phyloP scores from a whole-genome alignment of 768 basidiomycete species.

The Termitomyces eurrhizus region DNA sequence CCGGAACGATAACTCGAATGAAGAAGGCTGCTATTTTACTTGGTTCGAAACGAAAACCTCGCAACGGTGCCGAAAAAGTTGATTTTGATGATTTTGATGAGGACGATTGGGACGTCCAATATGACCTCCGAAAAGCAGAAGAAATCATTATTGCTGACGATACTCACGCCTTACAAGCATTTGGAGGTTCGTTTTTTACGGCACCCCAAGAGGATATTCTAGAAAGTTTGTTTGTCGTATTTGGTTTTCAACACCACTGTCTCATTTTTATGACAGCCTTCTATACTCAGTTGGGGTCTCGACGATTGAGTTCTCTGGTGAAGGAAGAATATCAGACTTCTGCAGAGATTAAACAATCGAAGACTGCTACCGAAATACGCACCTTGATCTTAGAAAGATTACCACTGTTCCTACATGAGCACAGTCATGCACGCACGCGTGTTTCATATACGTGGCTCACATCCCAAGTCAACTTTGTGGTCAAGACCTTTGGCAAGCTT shows the following conservation, averaged over 20 bases:
- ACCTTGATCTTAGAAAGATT: slow-evolving; percentile 75
- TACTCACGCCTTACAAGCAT: slow-evolving; percentile 72
- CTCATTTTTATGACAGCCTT: slow-evolving; percentile 44
- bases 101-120: slow-evolving; percentile 69
- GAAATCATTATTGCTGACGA: slow-evolving; percentile 87
- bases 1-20: slow-evolving; percentile 58
- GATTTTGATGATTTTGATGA: slow-evolving; percentile 49
- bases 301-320: slow-evolving; percentile 66
- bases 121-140: slow-evolving; percentile 65
- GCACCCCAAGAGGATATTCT: slow-evolving; percentile 90
- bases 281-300: slow-evolving; percentile 74
- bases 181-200: slow-evolving; percentile 69
- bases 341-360: slow-evolving; percentile 45
- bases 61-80: slow-evolving; percentile 25
- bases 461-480: slow-evolving; percentile 59
- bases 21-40: slow-evolving; percentile 68
- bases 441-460: slow-evolving; percentile 68
- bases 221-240: slow-evolving; percentile 50
- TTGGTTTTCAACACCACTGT: background rate
- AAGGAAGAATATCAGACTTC: slow-evolving; percentile 71
- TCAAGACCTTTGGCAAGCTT: slow-evolving; percentile 64
- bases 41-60: slow-evolving; percentile 58
- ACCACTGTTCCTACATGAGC: slow-evolving; percentile 90
- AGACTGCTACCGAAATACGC: slow-evolving; percentile 48
- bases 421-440: slow-evolving; percentile 59